phyloP scores from a whole-genome alignment of 768 basidiomycete genomes.

The Tulasnella calospora region DNA sequence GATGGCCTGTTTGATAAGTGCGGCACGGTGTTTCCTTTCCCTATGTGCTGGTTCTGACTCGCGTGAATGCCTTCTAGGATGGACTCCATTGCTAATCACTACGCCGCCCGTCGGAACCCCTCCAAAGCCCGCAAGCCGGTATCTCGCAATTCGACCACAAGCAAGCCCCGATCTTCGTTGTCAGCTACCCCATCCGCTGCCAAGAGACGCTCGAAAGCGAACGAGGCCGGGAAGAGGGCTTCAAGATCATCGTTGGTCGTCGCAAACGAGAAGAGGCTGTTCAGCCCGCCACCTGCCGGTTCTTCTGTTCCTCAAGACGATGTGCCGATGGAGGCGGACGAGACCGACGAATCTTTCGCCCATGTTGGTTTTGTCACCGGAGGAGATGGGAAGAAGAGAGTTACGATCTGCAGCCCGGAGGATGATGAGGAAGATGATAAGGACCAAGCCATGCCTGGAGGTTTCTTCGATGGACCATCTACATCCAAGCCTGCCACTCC shows the following conservation, averaged over 20 bases:
- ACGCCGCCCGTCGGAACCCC: slow-evolving; percentile 14
- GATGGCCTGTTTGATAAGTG: slow-evolving; percentile 25
- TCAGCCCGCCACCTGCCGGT: background rate
- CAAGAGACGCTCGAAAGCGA: slow-evolving; percentile 19
- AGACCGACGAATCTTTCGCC: background rate
- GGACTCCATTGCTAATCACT: slow-evolving; percentile 27
- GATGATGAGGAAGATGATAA: background rate
- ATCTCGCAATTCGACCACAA: background rate
- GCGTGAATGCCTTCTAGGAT: background rate
- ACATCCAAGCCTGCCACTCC: background rate
- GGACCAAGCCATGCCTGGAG: slow-evolving; percentile 15
- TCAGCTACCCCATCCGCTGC: slow-evolving; percentile 10
- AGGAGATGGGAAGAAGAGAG: background rate
- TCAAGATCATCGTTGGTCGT: background rate
- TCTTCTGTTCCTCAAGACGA: background rate
- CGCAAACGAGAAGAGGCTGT: slow-evolving; percentile 9
- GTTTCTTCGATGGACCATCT: background rate
- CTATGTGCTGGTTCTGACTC: background rate
- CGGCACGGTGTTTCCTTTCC: background rate
- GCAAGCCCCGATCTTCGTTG: slow-evolving; percentile 1
- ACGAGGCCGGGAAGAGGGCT: slow-evolving; percentile 14
- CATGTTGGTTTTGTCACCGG: background rate
- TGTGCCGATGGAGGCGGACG: background rate
- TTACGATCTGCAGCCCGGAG: slow-evolving; percentile 7
- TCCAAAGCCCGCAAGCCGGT: slow-evolving; percentile 6